phyloP scores from a whole-genome alignment of 176 grass and related monocot genomes.

The Musa itinerans region DNA sequence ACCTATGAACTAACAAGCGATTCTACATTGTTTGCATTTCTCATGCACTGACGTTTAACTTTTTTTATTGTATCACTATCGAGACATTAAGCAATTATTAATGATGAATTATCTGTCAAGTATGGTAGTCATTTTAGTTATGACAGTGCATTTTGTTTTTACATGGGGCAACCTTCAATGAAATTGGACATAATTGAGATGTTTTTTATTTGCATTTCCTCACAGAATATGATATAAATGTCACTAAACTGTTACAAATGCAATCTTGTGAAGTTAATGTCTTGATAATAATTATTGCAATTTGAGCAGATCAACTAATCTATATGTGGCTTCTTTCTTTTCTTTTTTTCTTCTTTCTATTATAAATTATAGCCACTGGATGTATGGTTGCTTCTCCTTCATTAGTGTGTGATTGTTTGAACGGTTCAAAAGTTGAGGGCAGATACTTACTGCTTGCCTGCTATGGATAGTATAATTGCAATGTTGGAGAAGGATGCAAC shows the following conservation, averaged over 20 bases:
- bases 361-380: not conserved
- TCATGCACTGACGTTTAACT: no score
- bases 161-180: no score
- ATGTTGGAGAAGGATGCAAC: constrained; percentile 74
- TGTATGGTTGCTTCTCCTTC: not conserved
- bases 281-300: not conserved
- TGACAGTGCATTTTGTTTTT: no score
- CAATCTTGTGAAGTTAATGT: not conserved
- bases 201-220: not conserved
- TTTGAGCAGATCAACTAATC: not conserved
- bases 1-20: no score
- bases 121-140: no score
- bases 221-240: not conserved
- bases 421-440: not conserved
- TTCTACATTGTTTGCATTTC: no score
- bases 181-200: no score
- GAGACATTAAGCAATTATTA: no score
- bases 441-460: not conserved
- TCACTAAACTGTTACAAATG: no score
- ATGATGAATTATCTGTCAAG: no score
- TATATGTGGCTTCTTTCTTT: not conserved
- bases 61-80: no score
- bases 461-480: constrained; percentile 55
- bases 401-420: not conserved
- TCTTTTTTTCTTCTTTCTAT: not conserved